Conservation (phyloP, 73 alveolate species). For the Strombidium stylifer region DNA sequence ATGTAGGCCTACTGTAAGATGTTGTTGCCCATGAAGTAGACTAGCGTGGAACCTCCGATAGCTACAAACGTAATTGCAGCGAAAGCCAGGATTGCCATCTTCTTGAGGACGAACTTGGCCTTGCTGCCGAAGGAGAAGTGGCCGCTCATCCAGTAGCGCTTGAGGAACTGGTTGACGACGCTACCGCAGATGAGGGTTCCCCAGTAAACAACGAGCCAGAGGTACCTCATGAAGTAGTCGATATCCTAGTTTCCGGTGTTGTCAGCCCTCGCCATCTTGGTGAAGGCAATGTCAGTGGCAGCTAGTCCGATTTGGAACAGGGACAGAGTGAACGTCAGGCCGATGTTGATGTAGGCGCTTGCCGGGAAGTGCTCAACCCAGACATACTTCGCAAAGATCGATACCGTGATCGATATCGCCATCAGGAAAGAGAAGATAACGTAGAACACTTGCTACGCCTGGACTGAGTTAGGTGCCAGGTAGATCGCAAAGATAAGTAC, state of each 20-base stretch:
- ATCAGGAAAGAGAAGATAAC: background rate
- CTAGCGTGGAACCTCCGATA: too few species aligned
- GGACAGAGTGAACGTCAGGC: conserved; percentile 21
- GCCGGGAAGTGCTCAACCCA: conserved; percentile 38
- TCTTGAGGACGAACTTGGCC: conserved; percentile 24
- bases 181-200: conserved; percentile 42
- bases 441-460: background rate
- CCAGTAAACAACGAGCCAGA: conserved; percentile 58
- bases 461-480: too few species aligned
- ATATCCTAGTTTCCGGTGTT: conserved; percentile 1
- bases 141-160: conserved; percentile 55
- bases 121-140: conserved; percentile 33
- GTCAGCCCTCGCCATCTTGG: background rate
- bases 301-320: conserved; percentile 32
- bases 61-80: too few species aligned
- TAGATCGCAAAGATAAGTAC: too few species aligned
- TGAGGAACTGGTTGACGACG: conserved; percentile 26
- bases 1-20: too few species aligned
- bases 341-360: conserved; percentile 49
- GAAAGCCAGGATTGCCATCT: background rate
- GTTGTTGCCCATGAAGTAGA: too few species aligned
- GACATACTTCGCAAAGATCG: conserved; percentile 39
- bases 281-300: conserved; percentile 30
- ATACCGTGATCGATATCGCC: conserved; percentile 9
- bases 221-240: too few species aligned